Base-by-base conservation (phyloP, 2,329 filamentous ascomycete species). In the Ilyonectria robusta region DNA sequence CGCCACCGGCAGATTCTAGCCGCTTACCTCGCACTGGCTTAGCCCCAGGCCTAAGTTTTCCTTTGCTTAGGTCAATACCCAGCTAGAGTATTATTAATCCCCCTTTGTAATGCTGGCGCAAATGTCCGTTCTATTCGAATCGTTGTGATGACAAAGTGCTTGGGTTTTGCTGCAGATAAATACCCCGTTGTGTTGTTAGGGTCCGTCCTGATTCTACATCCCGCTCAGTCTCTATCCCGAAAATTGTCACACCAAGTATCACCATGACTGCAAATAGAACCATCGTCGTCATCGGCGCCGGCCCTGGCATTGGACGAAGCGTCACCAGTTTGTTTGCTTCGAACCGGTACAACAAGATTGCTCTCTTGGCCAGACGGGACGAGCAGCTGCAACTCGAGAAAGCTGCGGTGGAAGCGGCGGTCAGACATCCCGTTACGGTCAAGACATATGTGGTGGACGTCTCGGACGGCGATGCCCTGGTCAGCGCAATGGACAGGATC, bases 401-500 rank as follows among this genome's bases (percentile, higher is more conserved):
- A 8, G 17, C 50, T 6, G 17, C 50, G n/a, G 8, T 54, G 21
- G 50, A 54, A 7, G n/a, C 29, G 7, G 31, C 50, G 1, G 29
- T 23, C 50, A 54, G 8, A 5, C 50, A 37, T 37, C 17, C 50
- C 31, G 50, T 54, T 7, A 54, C 50, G 3, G 11, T 54, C 50
- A 54, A 54, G 29, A 54, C 50, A 19, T 54, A 54, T n/a, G 50
- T 54, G 17, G 50, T 37, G 8, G 50, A 54, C 17, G 50, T 54
- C 31, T 54, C 50, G 7, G 31, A 54, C 9, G 50, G 50, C 15
- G 50, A 54, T 54, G 50, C 50, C 9, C 50, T 54, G 6, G 50
- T 54, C 33, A 37, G 29, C 17, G 50, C 17, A 33, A 37, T 54
- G 50, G 31, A 37, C 50, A 54, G 17, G 29, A 54, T 37, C 6